Conservation (phyloP, 1,284 basidiomycete species). For the Ceratobasidium theobromae region DNA sequence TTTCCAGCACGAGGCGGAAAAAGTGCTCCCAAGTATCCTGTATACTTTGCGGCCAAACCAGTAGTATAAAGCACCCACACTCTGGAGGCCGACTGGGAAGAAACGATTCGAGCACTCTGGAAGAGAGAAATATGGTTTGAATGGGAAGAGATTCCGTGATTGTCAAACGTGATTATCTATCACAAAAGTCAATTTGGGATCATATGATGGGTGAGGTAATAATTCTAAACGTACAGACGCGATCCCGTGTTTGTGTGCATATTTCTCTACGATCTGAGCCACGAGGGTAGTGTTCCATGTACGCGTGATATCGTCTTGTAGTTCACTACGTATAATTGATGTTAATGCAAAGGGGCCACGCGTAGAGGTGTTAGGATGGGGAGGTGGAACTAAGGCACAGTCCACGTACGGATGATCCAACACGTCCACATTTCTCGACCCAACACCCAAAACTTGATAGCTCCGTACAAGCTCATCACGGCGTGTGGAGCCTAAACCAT, state of each 20-base stretch:
- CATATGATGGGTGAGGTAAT: neutral
- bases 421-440: slow-evolving; percentile 55
- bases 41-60: slow-evolving; percentile 62
- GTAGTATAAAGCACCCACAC: slow-evolving; percentile 64
- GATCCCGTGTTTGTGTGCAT: slow-evolving; percentile 61
- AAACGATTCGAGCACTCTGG: slow-evolving; percentile 47
- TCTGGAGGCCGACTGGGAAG: slow-evolving; percentile 45
- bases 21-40: slow-evolving; percentile 47
- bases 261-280: slow-evolving; percentile 59
- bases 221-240: slow-evolving; percentile 55
- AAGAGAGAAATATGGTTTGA: slow-evolving; percentile 85
- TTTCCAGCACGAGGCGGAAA: neutral
- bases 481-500: slow-evolving; percentile 72
- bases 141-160: slow-evolving; percentile 77
- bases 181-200: no score
- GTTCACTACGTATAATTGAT: slow-evolving; percentile 56
- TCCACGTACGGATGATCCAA: slow-evolving; percentile 71
- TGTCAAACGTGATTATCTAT: slow-evolving; percentile 92
- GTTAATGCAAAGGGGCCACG: no score
- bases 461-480: slow-evolving; percentile 66
- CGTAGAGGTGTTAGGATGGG: no score
- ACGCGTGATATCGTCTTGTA: slow-evolving; percentile 76
- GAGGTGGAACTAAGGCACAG: no score
- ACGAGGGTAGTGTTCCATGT: slow-evolving; percentile 68
- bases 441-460: slow-evolving; percentile 71